Percentiles rank a stretch among this genome's conserved stretches.
These are phyloP conservation scores for Calonectria henricotiae DNA, from an alignment of 2,329 filamentous ascomycete species.

Conservation along the genomic window DNA sequence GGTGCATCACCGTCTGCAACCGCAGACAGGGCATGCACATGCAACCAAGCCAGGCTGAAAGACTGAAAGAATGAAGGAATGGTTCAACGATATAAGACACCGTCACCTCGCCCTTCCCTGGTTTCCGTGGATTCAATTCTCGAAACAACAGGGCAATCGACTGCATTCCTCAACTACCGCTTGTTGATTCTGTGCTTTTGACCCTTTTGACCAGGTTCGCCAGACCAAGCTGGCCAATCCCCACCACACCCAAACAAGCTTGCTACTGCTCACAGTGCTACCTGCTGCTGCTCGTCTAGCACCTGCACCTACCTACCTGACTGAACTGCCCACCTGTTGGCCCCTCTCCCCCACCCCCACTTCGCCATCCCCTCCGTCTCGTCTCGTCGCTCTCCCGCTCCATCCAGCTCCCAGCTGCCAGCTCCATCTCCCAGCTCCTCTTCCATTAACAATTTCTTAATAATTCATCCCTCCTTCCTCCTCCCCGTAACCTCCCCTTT, in stretches of 20 bases:
- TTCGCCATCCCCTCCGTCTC: conserved; percentile 33
- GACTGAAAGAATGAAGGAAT: neutral
- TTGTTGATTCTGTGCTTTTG: neutral
- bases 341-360: conserved; percentile 26
- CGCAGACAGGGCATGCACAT: conserved; percentile 1
- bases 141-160: neutral
- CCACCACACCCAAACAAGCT: conserved; percentile 35
- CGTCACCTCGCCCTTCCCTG: too few relatives aligned
- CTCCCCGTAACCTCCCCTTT: neutral
- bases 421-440: conserved; percentile 18
- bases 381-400: conserved; percentile 24
- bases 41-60: neutral
- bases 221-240: neutral
- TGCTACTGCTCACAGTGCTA: conserved; percentile 4
- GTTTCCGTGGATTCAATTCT: neutral
- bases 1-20: neutral
- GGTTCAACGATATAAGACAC: neutral
- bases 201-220: neutral
- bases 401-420: conserved; percentile 24
- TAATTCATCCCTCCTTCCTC: conserved; percentile 8
- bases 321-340: conserved; percentile 29
- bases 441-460: conserved; percentile 8
- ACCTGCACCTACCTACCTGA: conserved; percentile 42
- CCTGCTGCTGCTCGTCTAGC: neutral
- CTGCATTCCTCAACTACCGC: neutral